These are phyloP conservation scores for Rhodotorula diobovata DNA, from an alignment of 768 basidiomycete species.

Conservation along the genomic window DNA sequence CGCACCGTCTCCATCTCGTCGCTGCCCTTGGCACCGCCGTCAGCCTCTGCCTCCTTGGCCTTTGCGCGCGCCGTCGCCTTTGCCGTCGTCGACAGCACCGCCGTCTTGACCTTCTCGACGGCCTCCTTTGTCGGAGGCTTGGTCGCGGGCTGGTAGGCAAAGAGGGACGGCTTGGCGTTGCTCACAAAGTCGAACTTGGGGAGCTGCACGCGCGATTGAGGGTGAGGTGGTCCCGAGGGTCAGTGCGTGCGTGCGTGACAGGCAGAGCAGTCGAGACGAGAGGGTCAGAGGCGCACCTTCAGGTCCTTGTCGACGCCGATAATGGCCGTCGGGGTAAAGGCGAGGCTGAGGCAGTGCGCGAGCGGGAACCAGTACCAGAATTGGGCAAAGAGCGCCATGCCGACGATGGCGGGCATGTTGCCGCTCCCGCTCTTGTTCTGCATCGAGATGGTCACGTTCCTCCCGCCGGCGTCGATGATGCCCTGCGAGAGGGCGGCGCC, in stretches of 20 bases:
- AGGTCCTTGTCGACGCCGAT: slow-evolving; percentile 83
- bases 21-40: slow-evolving; percentile 48
- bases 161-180: slow-evolving; percentile 82
- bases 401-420: slow-evolving; percentile 91
- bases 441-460: slow-evolving; percentile 90
- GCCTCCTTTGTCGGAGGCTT: slow-evolving; percentile 91
- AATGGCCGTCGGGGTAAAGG: slow-evolving; percentile 92
- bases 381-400: slow-evolving; percentile 96
- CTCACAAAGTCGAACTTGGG: slow-evolving; percentile 89
- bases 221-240: neutral
- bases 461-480: slow-evolving; percentile 92
- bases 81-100: slow-evolving; percentile 93
- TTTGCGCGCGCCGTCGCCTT: slow-evolving; percentile 94
- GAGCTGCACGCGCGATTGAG: slow-evolving; percentile 53
- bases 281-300: slow-evolving; percentile 55
- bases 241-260: too few relatives aligned
- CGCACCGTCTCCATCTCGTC: slow-evolving; percentile 81
- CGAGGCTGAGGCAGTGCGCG: slow-evolving; percentile 83
- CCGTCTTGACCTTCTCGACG: slow-evolving; percentile 83
- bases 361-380: slow-evolving; percentile 99
- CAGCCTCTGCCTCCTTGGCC: slow-evolving; percentile 63
- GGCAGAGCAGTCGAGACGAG: too few relatives aligned
- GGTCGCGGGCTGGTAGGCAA: slow-evolving; percentile 80
- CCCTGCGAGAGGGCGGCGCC: slow-evolving; percentile 95
- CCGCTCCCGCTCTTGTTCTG: slow-evolving; percentile 87